These are phyloP conservation scores for Salix brachista DNA, from an alignment of 345 rosid species.

Conservation along the genomic window DNA sequence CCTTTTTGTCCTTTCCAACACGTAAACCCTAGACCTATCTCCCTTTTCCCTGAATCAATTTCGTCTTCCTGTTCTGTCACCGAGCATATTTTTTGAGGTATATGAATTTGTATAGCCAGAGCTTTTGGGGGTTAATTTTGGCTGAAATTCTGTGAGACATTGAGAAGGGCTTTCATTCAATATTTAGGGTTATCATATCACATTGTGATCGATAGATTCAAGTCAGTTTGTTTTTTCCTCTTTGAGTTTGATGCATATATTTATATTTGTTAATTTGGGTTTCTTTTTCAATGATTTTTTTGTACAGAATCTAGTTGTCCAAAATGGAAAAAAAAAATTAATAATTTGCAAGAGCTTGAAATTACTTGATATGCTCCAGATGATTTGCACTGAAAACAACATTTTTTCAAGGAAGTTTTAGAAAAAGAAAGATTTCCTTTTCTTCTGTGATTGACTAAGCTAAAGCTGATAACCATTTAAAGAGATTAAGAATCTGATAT, in stretches of 20 bases:
- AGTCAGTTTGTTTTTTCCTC: neutral
- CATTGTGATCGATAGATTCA: neutral
- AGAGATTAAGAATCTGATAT: neutral
- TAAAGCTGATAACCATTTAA: neutral
- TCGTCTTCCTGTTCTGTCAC: neutral
- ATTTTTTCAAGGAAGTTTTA: neutral
- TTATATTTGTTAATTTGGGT: neutral
- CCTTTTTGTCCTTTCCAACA: neutral
- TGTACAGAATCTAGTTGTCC: neutral
- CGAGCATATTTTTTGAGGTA: too few relatives aligned
- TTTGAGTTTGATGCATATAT: neutral
- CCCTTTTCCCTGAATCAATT: neutral
- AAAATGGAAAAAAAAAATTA: neutral
- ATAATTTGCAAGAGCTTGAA: neutral
- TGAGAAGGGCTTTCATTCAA: neutral
- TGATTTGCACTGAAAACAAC: neutral
- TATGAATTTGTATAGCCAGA: too few relatives aligned
- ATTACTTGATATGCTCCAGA: neutral
- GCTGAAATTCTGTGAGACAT: neutral
- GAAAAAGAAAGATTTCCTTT: neutral
- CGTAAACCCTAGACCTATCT: neutral
- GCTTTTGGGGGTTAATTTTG: neutral
- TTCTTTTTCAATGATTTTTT: neutral
- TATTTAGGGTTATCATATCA: neutral
- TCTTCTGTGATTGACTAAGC: neutral